These are phyloP conservation scores for Pneumocystis oryctolagi DNA, from an alignment of 1,139 yeast genomes.

Conservation along the genomic window DNA sequence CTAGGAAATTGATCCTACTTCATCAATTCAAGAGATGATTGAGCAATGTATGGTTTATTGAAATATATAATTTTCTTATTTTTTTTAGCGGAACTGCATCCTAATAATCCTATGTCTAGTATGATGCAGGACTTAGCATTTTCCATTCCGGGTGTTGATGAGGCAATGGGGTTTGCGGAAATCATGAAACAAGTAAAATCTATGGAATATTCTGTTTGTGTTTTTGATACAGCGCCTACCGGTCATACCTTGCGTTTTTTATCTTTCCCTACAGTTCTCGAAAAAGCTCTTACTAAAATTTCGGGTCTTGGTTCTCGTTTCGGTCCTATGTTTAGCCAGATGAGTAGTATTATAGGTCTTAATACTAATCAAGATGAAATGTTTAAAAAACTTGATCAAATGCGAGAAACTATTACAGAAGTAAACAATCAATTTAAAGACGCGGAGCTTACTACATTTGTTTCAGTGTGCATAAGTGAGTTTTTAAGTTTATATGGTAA, in stretches of 20 bases:
- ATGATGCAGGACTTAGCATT: constrained; percentile 88
- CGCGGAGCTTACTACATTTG: constrained; percentile 90
- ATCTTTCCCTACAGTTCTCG: constrained; percentile 83
- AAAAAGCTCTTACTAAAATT: constrained; percentile 71
- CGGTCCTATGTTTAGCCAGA: constrained; percentile 53
- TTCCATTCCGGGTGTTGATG: constrained; percentile 94
- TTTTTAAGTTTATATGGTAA: constrained; percentile 90
- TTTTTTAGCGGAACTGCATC: constrained; percentile 29
- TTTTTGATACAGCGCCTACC: constrained; percentile 96
- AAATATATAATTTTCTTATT: constrained; percentile 4
- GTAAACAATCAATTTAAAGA: constrained; percentile 90
- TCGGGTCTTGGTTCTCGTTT: constrained; percentile 71
- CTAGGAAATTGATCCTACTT: constrained; percentile 80
- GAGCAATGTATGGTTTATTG: constrained; percentile 38
- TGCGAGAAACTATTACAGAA: constrained; percentile 68
- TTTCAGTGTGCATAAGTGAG: constrained; percentile 94
- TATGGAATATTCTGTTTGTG: constrained; percentile 73
- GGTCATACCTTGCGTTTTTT: constrained; percentile 92
- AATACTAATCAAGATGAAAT: constrained; percentile 53
- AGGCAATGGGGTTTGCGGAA: constrained; percentile 93
- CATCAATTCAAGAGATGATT: constrained; percentile 79
- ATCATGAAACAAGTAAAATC: constrained; percentile 89
- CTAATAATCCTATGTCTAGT: constrained; percentile 42
- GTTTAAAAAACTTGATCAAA: constrained; percentile 64
- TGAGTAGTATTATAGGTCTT: constrained; percentile 57